Evolutionary conservation across 805 yeast genomes (phyloP), one percentile per base, ranked within the genome.

Genomic region (Maudiozyma serrabonitensis): DNA sequence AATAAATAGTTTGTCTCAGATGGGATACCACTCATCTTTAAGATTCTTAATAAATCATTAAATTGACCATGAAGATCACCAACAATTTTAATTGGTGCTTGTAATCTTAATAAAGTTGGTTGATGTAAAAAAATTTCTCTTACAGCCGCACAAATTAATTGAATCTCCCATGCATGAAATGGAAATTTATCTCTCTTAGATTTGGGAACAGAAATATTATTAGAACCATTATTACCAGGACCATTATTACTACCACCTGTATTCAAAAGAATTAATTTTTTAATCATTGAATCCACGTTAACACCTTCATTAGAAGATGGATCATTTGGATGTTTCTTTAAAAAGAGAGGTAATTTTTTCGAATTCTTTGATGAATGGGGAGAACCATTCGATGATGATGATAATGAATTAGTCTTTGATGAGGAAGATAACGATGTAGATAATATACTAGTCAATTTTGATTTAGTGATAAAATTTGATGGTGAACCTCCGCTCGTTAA

Each of bases 31-130:
- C 97, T 88, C 69, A 89, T 82, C 53, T 95, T 88, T 68, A 93
- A 84, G 53, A 93, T 79, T 56, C 99, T 78, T 56, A 93, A 80
- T 56, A 93, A 74, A 68, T 93, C 99, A 47, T 86, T 84, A 64
- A 84, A 93, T 69, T 93, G 99, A 43, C 99, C 99, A 66, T 93
- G 99, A 41, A 93, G 93, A 64, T 93, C 99, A 49, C 93, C 93
- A 8, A 85, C 91, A 49, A 86, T 78, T 63, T 86, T 86, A 26
- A 86, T 89, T 2, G 93, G 90, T 0, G 93, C 84, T 1, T 84
- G 80, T 52, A 83, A 67, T 55, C 80, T 79, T 52, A 83, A 69
- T 47, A 83, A 62, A 34, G 82, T 75, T 8, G 90, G 89, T 57
- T 83, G 90, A 9, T 68, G 71, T 62, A 82, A 59, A 49, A 83